Base-by-base conservation (phyloP, 192 early-diverging fungal genomes). In the Backusella tarrabulga region DNA sequence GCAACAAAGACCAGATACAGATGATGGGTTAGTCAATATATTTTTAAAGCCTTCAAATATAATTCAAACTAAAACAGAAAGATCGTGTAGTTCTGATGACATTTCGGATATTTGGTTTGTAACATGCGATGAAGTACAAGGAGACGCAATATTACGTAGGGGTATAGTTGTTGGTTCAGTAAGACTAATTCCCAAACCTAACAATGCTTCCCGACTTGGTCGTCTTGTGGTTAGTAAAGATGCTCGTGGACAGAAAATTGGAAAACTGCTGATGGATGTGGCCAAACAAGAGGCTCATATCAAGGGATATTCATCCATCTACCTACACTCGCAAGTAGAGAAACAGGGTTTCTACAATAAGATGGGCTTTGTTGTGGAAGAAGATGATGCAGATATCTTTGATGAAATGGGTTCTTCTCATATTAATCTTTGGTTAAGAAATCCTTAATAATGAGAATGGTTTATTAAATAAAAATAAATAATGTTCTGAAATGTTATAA, bases 191-290 rank as follows among this genome's bases (percentile, higher is more conserved):
- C 56, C 56, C 12, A 63, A 29, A 63, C 23, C 8, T 63, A 23
- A 63, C 23, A 63, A 63, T 23, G 8, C 21, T 26, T 63, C 56
- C 23, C 21, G 56, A 63, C 56, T 63, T 23, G 56, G 56, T 29
- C 56, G 56, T 63, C 56, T 63, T 63, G 56, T 63, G 21, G 56
- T 63, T 63, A 63, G 56, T 63, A 63, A 63, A 63, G 56, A 63
- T 4, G 23, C 56, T 63, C 56, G 23, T 29, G 56, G 56, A 11
- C 56, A 29, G 8, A 23, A 63, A 1, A 4, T 29, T 29, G 23
- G 56, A 63, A 63, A 29, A 12, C 26, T 63, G 26, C 23, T 63
- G 21, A 63, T 63, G 56, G 23, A 63, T 12, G 11, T 29, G 3
- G 23, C 23, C 11, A 63, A 63, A 11, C 8, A 63, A 63, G 56